phyloP scores from a whole-genome alignment of 129 eudicot species.

The Sambucus nigra region DNA sequence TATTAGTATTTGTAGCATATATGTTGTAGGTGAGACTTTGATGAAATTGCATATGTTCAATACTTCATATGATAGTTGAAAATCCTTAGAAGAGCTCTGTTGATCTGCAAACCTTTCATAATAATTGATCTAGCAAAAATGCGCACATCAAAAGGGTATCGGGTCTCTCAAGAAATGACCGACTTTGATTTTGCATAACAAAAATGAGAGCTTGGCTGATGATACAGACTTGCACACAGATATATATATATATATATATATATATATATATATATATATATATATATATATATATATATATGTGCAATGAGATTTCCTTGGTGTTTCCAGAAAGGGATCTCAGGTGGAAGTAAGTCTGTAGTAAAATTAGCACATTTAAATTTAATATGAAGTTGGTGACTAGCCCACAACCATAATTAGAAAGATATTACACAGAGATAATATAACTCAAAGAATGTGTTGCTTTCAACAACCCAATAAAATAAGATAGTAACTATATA shows the following conservation, averaged over 20 bases:
- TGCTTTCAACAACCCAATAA: conserved; percentile 32
- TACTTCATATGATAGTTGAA: too few species aligned
- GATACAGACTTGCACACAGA: conserved; percentile 38
- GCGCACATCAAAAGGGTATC: conserved; percentile 29
- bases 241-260: too few species aligned
- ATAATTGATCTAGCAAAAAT: conserved; percentile 32
- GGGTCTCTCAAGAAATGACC: conserved; percentile 37
- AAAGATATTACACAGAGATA: too few species aligned
- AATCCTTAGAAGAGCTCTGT: too few species aligned
- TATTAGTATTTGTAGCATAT: too few species aligned
- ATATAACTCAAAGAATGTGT: conserved; percentile 37
- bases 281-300: too few species aligned
- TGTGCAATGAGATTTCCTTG: conserved; percentile 22
- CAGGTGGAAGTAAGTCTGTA: conserved; percentile 27
- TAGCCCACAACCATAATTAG: not conserved
- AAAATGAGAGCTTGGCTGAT: conserved; percentile 42
- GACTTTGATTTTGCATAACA: conserved; percentile 29
- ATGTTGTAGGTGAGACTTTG: too few species aligned
- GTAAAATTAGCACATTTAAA: not conserved
- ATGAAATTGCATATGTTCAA: too few species aligned
- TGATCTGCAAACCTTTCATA: too few species aligned
- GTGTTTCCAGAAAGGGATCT: conserved; percentile 23
- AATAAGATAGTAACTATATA: conserved; percentile 40
- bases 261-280: too few species aligned
- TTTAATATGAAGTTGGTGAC: not conserved